Percentiles rank a stretch among this genome's conserved stretches.
These are phyloP conservation scores for Dipteronia dyeriana DNA, from an alignment of 345 rosid genomes.

Conservation along the genomic window DNA sequence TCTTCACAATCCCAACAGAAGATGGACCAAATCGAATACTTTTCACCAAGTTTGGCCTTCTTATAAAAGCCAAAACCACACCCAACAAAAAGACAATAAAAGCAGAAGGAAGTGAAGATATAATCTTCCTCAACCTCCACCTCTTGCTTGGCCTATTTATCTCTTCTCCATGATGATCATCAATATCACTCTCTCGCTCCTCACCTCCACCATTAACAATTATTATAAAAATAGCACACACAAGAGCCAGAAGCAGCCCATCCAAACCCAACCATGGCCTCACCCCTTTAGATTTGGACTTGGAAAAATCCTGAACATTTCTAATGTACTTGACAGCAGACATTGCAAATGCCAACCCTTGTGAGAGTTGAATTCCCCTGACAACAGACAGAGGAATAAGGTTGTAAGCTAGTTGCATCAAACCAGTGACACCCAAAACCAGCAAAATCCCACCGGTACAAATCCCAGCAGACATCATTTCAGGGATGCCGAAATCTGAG, in stretches of 20 bases:
- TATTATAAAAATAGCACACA: slow-evolving; percentile 60
- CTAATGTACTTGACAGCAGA: slow-evolving; percentile 70
- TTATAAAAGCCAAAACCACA: slow-evolving; percentile 59
- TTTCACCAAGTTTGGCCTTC: slow-evolving; percentile 50
- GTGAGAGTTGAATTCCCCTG: slow-evolving; percentile 84
- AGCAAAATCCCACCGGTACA: slow-evolving; percentile 68
- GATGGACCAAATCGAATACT: slow-evolving; percentile 68
- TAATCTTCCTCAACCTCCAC: slow-evolving; percentile 36
- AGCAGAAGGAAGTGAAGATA: slow-evolving; percentile 68
- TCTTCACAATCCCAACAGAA: slow-evolving; percentile 43
- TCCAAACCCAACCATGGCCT: slow-evolving; percentile 80
- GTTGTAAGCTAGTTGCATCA: slow-evolving; percentile 72
- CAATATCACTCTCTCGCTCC: slow-evolving; percentile 23
- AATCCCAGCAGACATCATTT: slow-evolving; percentile 76
- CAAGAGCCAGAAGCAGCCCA: slow-evolving; percentile 69
- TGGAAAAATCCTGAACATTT: slow-evolving; percentile 60
- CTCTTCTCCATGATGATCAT: slow-evolving; percentile 16
- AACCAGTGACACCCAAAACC: slow-evolving; percentile 64
- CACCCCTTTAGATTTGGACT: slow-evolving; percentile 55
- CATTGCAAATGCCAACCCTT: slow-evolving; percentile 80
- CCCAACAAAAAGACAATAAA: slow-evolving; percentile 69
- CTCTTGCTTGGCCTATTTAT: slow-evolving; percentile 28
- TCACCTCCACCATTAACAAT: slow-evolving; percentile 68
- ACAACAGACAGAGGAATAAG: slow-evolving; percentile 68
- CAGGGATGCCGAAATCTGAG: slow-evolving; percentile 64